Evolutionary conservation across 176 grass and related monocot species (phyloP).

Genomic region (Secale cereale): DNA sequence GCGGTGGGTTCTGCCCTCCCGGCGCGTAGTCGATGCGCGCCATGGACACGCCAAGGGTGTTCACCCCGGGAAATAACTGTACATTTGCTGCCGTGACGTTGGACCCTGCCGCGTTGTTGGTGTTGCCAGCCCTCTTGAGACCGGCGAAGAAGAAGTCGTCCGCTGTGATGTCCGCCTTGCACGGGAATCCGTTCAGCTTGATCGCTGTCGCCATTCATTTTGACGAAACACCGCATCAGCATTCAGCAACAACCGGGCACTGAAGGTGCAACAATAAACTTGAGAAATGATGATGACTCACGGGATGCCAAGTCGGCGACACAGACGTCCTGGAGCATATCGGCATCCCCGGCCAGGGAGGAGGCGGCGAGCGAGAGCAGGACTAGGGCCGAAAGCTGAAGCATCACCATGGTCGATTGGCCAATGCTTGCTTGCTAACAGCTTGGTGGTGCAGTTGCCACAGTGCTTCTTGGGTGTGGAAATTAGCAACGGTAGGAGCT

Average conservation of each 20-base stretch:
- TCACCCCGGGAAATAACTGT: conserved; percentile 43
- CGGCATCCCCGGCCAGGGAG: conserved; percentile 42
- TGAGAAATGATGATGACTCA: not conserved
- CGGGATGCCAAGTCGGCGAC: conserved; percentile 46
- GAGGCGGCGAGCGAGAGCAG: conserved; percentile 1
- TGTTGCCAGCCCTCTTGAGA: conserved; percentile 38
- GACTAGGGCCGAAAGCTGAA: conserved; percentile 2
- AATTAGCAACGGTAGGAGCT: not conserved
- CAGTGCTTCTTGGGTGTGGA: not conserved
- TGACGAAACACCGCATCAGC: no score
- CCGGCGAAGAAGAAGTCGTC: conserved; percentile 62
- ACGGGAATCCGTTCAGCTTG: conserved; percentile 67
- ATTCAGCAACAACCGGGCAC: no score
- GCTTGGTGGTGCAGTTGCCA: not conserved
- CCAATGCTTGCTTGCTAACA: not conserved
- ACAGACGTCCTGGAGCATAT: conserved; percentile 84
- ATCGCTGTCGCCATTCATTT: conserved; percentile 33
- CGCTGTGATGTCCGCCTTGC: conserved; percentile 51
- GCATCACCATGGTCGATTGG: conserved; percentile 1
- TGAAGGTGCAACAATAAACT: not conserved
- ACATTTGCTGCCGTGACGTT: conserved; percentile 50
- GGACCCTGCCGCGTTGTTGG: conserved; percentile 42
- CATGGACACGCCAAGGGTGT: conserved; percentile 69
- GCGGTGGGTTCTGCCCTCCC: conserved; percentile 56
- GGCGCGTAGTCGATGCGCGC: conserved; percentile 67